Percentiles rank a stretch among this genome's conserved stretches.
Evolutionary conservation across 1,139 yeast species (phyloP).

Genomic region (Suhomyces bolitotheri): DNA sequence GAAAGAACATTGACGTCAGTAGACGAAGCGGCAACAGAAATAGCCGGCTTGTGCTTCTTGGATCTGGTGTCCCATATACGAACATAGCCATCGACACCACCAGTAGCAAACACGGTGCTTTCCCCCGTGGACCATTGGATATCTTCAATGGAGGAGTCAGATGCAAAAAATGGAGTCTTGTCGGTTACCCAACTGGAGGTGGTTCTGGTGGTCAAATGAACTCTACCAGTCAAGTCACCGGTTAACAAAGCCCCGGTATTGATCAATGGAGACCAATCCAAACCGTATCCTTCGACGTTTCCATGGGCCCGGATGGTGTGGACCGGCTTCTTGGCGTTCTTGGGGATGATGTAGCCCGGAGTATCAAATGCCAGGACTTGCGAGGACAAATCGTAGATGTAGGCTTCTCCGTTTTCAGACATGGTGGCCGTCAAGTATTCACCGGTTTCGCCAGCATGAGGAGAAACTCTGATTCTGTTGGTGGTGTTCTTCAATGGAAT

Average conservation of each 20-base stretch:
- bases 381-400: conserved; percentile 76
- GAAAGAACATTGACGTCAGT: conserved; percentile 93
- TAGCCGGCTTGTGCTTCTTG: conserved; percentile 86
- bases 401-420: conserved; percentile 89
- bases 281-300: conserved; percentile 94
- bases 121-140: conserved; percentile 96
- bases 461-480: conserved; percentile 83
- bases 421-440: conserved; percentile 87
- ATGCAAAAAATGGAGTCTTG: conserved; percentile 70
- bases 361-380: conserved; percentile 83
- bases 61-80: conserved; percentile 97
- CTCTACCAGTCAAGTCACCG: conserved; percentile 87
- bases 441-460: conserved; percentile 71
- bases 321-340: conserved; percentile 72
- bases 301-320: conserved; percentile 89
- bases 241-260: conserved; percentile 79
- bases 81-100: conserved; percentile 87
- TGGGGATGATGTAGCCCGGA: conserved; percentile 83
- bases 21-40: conserved; percentile 78
- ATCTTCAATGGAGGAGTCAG: conserved; percentile 84
- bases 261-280: conserved; percentile 93
- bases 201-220: conserved; percentile 75
- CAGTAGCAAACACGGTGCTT: conserved; percentile 89
- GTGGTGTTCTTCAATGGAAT: conserved; percentile 81
- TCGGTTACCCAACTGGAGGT: conserved; percentile 83